Evolutionary conservation across 768 basidiomycete species (phyloP).

Genomic region (Lactarius vividus): DNA sequence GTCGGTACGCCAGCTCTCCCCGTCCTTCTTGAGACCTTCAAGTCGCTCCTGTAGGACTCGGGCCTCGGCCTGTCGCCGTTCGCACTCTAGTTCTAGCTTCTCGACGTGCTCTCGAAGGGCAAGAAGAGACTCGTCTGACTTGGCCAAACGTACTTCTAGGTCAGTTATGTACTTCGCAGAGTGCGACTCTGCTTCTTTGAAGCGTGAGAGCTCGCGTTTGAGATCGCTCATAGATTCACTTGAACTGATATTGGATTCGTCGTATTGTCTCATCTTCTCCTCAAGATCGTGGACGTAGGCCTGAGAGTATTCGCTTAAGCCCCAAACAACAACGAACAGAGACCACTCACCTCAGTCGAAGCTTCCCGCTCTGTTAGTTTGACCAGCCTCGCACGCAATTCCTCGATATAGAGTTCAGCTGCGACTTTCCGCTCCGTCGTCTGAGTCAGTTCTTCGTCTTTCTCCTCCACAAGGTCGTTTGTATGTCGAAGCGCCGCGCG

Average conservation of each 20-base stretch:
- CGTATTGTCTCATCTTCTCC: constrained; percentile 81
- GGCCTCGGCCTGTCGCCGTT: constrained; percentile 69
- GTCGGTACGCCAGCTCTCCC: constrained; percentile 79
- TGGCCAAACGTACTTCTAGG: constrained; percentile 76
- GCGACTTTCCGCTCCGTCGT: constrained; percentile 69
- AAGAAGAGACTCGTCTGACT: constrained; percentile 75
- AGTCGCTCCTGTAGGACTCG: constrained; percentile 68
- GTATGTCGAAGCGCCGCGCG: constrained; percentile 85
- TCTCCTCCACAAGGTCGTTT: constrained; percentile 90
- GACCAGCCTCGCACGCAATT: constrained; percentile 72
- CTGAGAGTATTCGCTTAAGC: constrained; percentile 42
- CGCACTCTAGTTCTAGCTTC: constrained; percentile 71
- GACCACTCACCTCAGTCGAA: constrained; percentile 74
- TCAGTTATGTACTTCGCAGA: constrained; percentile 81
- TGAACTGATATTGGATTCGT: constrained; percentile 74
- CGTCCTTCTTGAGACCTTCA: constrained; percentile 65
- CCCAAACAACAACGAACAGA: constrained; percentile 14
- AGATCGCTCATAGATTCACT: constrained; percentile 80
- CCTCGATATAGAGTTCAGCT: constrained; percentile 84
- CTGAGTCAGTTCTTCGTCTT: constrained; percentile 71
- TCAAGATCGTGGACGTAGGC: constrained; percentile 93
- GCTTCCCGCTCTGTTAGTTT: constrained; percentile 87
- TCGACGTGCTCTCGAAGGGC: constrained; percentile 69
- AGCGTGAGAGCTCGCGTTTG: constrained; percentile 74
- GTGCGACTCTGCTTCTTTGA: constrained; percentile 71